Conservation (phyloP, 139 green algal species). For the Coelastrella sp. region DNA sequence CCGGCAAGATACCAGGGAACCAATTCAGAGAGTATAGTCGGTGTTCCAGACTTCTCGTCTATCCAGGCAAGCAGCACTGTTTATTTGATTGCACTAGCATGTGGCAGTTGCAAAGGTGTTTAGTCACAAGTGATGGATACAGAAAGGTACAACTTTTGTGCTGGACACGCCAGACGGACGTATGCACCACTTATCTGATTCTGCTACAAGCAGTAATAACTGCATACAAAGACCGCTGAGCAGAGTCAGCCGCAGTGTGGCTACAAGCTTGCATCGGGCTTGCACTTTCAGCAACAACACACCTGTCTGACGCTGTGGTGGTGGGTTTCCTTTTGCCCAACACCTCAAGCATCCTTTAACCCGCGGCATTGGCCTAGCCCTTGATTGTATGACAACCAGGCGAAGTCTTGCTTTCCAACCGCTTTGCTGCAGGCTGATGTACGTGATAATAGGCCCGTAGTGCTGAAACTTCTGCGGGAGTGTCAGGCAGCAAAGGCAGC, state of each 20-base stretch:
- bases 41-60: neutral
- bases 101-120: neutral
- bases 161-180: too few relatives aligned
- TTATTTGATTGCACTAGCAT: neutral
- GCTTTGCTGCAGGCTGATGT: neutral
- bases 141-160: too few relatives aligned
- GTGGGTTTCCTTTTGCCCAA: too few relatives aligned
- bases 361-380: too few relatives aligned
- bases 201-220: neutral
- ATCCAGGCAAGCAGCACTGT: neutral
- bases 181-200: neutral
- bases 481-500: conserved; percentile 13
- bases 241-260: neutral
- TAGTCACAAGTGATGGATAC: too few relatives aligned
- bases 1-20: conserved; percentile 38
- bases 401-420: neutral
- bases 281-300: too few relatives aligned
- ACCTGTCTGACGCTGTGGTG: too few relatives aligned
- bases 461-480: conserved; percentile 30
- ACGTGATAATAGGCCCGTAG: neutral
- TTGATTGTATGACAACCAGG: neutral
- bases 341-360: too few relatives aligned
- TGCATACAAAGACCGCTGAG: neutral
- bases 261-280: too few relatives aligned
- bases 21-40: neutral